Percentiles rank a stretch among this genome's conserved stretches.
Conservation (phyloP, 1,284 basidiomycete species). For the Vanrija pseudolonga region DNA sequence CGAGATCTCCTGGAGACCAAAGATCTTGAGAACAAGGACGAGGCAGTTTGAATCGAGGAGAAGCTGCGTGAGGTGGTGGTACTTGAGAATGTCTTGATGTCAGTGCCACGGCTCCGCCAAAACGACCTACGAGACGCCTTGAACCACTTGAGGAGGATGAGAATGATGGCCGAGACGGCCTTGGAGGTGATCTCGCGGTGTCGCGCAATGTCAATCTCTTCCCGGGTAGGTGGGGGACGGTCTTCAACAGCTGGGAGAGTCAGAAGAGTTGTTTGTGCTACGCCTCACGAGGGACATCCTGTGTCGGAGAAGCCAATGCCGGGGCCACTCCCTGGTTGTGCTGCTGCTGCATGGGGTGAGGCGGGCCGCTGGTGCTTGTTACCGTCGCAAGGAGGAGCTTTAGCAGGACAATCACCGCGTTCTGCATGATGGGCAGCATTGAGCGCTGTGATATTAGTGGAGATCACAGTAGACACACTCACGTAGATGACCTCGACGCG, state of each 20-base stretch:
- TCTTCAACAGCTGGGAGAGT: constrained; percentile 45
- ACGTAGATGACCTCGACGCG: constrained; percentile 89
- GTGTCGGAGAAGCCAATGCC: constrained; percentile 52
- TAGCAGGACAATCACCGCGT: constrained; percentile 82
- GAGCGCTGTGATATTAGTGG: constrained; percentile 48
- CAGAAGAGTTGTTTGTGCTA: background rate
- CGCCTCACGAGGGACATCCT: constrained; percentile 59
- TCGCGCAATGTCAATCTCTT: constrained; percentile 89
- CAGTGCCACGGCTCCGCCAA: background rate
- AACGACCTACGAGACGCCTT: constrained; percentile 83
- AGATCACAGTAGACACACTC: constrained; percentile 39
- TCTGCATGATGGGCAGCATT: constrained; percentile 74
- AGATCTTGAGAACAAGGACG: constrained; percentile 94
- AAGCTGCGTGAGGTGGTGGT: constrained; percentile 92
- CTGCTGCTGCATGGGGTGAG: constrained; percentile 53
- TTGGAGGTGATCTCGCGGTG: constrained; percentile 98
- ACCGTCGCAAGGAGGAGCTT: constrained; percentile 86
- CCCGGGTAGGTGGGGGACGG: constrained; percentile 71
- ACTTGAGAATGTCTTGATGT: constrained; percentile 86
- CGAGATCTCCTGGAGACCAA: constrained; percentile 88
- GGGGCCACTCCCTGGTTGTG: constrained; percentile 58
- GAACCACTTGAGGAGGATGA: constrained; percentile 94
- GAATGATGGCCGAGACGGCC: constrained; percentile 88
- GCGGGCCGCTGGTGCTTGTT: constrained; percentile 59
- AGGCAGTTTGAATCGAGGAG: constrained; percentile 94